Evolutionary conservation across 768 basidiomycete species (phyloP).

Genomic region (Naganishia onofrii): DNA sequence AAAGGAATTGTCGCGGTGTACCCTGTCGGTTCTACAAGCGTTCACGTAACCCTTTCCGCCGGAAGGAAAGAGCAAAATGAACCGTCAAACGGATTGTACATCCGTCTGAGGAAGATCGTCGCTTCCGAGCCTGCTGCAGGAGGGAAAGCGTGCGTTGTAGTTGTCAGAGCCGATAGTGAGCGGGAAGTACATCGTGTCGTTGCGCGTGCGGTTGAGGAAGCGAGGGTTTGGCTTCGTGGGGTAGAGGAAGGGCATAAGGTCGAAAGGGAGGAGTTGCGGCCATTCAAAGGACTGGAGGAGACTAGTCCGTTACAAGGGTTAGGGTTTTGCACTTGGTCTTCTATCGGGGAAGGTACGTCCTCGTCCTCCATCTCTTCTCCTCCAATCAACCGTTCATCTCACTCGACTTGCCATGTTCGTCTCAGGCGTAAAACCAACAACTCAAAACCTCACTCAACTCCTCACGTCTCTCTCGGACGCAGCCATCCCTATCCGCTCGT

Average conservation of each 20-base stretch:
- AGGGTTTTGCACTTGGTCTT: conserved; percentile 43
- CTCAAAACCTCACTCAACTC: conserved; percentile 34
- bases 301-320: conserved; percentile 36
- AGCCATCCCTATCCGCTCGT: conserved; percentile 36
- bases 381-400: neutral
- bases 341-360: conserved; percentile 34
- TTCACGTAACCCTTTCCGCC: conserved; percentile 4
- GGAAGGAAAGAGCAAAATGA: neutral
- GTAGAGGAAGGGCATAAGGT: conserved; percentile 34
- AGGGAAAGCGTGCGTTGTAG: neutral
- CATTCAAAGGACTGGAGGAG: neutral
- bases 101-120: neutral
- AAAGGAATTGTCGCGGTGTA: conserved; percentile 1
- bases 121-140: neutral
- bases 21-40: conserved; percentile 1
- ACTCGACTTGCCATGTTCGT: neutral
- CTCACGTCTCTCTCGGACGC: conserved; percentile 29
- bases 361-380: neutral
- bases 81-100: neutral
- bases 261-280: conserved; percentile 22
- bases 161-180: conserved; percentile 25
- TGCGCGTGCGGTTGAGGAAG: neutral
- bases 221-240: neutral
- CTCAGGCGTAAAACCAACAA: conserved; percentile 26
- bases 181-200: neutral